phyloP scores from a whole-genome alignment of 1,284 basidiomycete genomes.

The Irpex sp. region DNA sequence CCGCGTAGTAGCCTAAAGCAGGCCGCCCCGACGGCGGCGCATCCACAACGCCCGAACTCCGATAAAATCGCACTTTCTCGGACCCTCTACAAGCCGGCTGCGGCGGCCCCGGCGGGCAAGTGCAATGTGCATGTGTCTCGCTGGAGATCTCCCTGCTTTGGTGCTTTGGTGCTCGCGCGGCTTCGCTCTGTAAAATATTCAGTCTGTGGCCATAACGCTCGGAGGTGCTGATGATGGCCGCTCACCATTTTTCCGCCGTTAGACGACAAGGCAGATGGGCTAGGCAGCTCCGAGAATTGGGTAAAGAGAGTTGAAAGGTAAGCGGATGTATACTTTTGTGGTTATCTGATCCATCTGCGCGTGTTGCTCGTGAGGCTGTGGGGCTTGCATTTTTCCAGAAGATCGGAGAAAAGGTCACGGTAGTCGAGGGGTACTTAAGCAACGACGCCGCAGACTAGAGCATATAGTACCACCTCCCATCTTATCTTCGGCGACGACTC shows the following conservation, averaged over 20 bases:
- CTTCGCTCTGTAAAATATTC: not conserved
- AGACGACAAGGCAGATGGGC: too few species aligned
- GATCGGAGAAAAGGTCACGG: too few species aligned
- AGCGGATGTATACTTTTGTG: too few species aligned
- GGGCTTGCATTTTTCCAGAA: not conserved
- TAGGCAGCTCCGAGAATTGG: too few species aligned
- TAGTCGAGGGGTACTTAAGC: too few species aligned
- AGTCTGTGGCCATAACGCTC: too few species aligned
- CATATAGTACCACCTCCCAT: too few species aligned
- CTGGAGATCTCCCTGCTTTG: not conserved
- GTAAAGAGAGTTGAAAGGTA: too few species aligned
- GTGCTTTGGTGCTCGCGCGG: not conserved
- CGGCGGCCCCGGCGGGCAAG: too few species aligned
- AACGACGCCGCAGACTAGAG: too few species aligned
- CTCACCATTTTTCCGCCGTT: not conserved
- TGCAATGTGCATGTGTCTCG: too few species aligned
- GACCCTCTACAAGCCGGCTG: not conserved
- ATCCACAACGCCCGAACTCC: not conserved
- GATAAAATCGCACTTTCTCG: constrained; percentile 2
- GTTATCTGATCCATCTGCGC: not conserved
- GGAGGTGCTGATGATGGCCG: not conserved
- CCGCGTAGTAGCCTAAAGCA: not conserved
- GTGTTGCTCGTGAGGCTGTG: not conserved
- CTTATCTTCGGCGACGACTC: too few species aligned
- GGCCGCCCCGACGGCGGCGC: not conserved